Conservation (phyloP, 108 stramenopile species). For the Nitzschia putrida region DNA sequence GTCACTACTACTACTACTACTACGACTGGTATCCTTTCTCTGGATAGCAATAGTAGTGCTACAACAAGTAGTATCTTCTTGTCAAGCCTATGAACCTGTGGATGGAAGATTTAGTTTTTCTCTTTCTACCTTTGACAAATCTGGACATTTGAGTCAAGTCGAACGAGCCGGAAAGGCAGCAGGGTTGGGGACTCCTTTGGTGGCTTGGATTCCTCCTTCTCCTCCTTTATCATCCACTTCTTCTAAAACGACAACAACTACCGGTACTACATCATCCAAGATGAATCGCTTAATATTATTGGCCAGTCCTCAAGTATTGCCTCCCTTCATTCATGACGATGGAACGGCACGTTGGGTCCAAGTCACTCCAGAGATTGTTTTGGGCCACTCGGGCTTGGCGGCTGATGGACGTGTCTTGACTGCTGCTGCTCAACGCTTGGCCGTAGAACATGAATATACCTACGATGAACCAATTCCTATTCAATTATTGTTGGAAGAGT, state of each 20-base stretch:
- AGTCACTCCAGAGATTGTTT: conserved; percentile 51
- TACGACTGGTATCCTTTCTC: no score
- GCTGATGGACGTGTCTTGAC: conserved; percentile 77
- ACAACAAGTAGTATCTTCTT: not conserved
- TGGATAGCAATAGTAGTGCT: no score
- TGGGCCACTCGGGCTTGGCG: conserved; percentile 70
- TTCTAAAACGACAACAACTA: no score
- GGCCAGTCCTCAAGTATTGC: conserved; percentile 52
- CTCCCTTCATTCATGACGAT: conserved; percentile 70
- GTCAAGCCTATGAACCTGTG: conserved; percentile 10
- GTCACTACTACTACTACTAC: no score
- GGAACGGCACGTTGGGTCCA: conserved; percentile 70
- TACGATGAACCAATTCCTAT: conserved; percentile 69
- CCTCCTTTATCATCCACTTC: no score
- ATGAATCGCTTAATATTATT: conserved; percentile 30
- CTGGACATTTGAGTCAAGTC: conserved; percentile 92
- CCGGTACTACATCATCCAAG: no score
- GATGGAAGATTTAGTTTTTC: conserved; percentile 92
- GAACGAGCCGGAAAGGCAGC: conserved; percentile 84
- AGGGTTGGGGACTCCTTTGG: conserved; percentile 65
- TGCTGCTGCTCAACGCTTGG: conserved; percentile 63
- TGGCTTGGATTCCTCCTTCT: conserved; percentile 52
- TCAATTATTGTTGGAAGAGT: conserved; percentile 61
- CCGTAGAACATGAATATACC: conserved; percentile 69
- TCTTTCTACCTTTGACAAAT: conserved; percentile 92